phyloP scores from a whole-genome alignment of 169 alveolate genomes.

The Sarcocystis neurona region DNA sequence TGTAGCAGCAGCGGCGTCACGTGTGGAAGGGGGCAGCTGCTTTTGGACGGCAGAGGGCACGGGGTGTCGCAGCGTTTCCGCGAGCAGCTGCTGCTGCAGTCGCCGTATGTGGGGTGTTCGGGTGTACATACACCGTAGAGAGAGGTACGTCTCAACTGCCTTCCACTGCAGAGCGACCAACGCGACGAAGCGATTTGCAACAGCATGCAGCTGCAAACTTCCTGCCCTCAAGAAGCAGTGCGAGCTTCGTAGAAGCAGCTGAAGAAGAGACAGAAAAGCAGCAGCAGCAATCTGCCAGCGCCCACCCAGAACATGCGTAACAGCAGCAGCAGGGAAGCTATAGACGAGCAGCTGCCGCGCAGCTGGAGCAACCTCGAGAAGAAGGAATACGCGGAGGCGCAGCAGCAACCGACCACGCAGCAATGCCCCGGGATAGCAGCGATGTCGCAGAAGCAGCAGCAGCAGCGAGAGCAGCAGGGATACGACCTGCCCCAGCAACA shows the following conservation, averaged over 20 bases:
- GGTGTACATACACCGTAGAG: constrained; percentile 37
- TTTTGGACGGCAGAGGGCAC: constrained; percentile 1
- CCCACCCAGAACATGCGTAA: neutral
- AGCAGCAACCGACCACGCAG: neutral
- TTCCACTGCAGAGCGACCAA: constrained; percentile 63
- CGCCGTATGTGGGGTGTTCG: neutral
- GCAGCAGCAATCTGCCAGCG: neutral
- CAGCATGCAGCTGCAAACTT: constrained; percentile 44
- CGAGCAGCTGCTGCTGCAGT: constrained; percentile 12
- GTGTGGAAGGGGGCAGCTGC: neutral
- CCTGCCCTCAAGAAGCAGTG: constrained; percentile 50
- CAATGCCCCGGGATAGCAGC: neutral
- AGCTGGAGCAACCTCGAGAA: no score
- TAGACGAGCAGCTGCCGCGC: no score
- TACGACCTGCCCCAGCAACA: neutral
- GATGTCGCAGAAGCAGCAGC: neutral
- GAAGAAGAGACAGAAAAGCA: constrained; percentile 5
- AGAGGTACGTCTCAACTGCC: constrained; percentile 53
- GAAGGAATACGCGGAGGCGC: neutral
- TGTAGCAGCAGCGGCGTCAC: neutral
- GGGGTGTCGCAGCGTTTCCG: neutral
- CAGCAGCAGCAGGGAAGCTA: neutral
- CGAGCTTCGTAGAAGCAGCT: constrained; percentile 59
- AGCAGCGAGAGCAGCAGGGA: neutral
- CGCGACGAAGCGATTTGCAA: constrained; percentile 59